Evolutionary conservation across 2,329 filamentous ascomycete species (phyloP).

Genomic region (Beauveria sp.): DNA sequence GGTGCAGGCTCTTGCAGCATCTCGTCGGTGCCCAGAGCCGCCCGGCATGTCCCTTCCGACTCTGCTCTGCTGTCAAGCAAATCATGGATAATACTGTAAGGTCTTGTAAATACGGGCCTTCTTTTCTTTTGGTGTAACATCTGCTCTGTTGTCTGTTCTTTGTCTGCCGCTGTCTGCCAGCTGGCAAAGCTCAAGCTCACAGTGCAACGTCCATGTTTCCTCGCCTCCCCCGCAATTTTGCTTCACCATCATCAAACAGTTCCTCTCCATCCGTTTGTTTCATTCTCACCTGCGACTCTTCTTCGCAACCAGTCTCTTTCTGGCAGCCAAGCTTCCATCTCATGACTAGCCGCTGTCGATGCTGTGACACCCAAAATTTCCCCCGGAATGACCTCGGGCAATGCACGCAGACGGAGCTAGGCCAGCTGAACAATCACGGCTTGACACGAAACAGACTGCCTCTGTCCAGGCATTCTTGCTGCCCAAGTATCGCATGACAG

Average conservation of each 20-base stretch:
- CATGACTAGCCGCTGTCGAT: not conserved
- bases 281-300: not conserved
- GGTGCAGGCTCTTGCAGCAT: no score
- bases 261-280: not conserved
- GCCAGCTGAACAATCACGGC: not conserved
- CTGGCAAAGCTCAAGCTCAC: no score
- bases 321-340: not conserved
- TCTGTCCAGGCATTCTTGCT: not conserved
- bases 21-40: no score
- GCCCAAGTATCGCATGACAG: not conserved
- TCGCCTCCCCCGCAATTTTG: slow-evolving; percentile 3
- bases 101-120: no score
- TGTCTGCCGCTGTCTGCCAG: no score
- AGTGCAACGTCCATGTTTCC: not conserved
- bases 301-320: not conserved
- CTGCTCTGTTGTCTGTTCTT: no score
- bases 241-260: not conserved
- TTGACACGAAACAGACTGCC: not conserved
- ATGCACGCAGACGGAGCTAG: not conserved
- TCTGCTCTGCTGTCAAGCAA: no score
- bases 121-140: no score
- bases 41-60: no score
- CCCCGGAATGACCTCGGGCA: not conserved
- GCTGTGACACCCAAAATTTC: not conserved
- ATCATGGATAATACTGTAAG: no score